A percentile compares a stretch with the other conserved stretches of the same genome.
phyloP scores from a whole-genome alignment of 441 rosid genomes.

The Erodium trifolium region DNA sequence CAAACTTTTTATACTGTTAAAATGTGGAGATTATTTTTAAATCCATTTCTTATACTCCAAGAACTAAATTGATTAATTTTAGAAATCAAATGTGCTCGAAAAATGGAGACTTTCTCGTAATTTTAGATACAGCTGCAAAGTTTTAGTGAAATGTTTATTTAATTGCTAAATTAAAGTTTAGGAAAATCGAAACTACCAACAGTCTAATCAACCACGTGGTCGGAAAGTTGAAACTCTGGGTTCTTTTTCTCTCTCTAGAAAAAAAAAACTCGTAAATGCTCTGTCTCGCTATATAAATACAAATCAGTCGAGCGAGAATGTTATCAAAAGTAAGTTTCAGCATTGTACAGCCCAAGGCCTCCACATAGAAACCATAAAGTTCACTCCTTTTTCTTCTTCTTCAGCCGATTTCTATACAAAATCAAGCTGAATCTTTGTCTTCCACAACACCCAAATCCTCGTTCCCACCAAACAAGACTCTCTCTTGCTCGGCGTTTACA shows the following conservation, averaged over 20 bases:
- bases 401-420: not conserved
- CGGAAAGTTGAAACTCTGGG: not conserved
- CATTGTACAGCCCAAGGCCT: not conserved
- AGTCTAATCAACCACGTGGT: not conserved
- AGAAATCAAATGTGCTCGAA: too few species aligned
- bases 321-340: not conserved
- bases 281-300: not conserved
- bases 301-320: not conserved
- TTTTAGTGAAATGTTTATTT: not conserved
- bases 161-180: not conserved
- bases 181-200: not conserved
- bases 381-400: not conserved
- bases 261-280: not conserved
- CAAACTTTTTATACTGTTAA: too few species aligned
- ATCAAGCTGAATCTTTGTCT: not conserved
- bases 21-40: too few species aligned
- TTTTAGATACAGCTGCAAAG: too few species aligned
- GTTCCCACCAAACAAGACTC: not conserved
- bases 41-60: too few species aligned
- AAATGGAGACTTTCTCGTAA: too few species aligned
- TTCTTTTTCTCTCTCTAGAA: too few species aligned
- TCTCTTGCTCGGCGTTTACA: not conserved
- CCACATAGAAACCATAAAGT: not conserved
- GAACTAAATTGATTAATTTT: too few species aligned
- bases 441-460: not conserved